phyloP scores from a whole-genome alignment of 345 rosid species.

The Isatis tinctoria region DNA sequence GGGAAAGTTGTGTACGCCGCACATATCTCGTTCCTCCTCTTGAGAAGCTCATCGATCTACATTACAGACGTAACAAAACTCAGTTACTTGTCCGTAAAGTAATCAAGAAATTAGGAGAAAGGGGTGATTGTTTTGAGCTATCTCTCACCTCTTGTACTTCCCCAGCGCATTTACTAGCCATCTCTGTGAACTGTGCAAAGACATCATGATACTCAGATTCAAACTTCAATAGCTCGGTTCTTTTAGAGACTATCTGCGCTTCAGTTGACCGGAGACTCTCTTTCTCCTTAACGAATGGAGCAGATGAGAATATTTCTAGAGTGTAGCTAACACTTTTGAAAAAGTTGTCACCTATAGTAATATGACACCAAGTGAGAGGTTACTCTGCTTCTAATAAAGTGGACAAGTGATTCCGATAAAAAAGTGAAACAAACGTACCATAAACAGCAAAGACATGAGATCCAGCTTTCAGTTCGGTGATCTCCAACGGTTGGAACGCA shows the following conservation, averaged over 20 bases:
- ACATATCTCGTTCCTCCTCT: conserved; percentile 72
- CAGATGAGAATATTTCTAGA: conserved; percentile 80
- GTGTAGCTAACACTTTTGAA: conserved; percentile 86
- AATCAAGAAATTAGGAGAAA: conserved; percentile 1
- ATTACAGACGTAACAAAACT: conserved; percentile 10
- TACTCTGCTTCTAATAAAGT: neutral
- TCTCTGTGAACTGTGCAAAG: conserved; percentile 79
- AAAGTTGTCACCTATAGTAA: conserved; percentile 75
- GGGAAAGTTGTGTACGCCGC: conserved; percentile 65
- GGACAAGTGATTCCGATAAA: neutral
- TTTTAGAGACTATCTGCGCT: conserved; percentile 71
- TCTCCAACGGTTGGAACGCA: conserved; percentile 95
- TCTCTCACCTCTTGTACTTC: conserved; percentile 75
- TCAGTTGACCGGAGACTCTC: conserved; percentile 74
- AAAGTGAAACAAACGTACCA: conserved; percentile 46
- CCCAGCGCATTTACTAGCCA: conserved; percentile 82
- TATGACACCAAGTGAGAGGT: conserved; percentile 6
- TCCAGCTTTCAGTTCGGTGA: conserved; percentile 81
- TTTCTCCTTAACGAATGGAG: conserved; percentile 67
- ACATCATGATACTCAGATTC: conserved; percentile 94
- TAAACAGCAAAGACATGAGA: conserved; percentile 86
- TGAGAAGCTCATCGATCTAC: conserved; percentile 86
- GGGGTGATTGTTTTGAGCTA: neutral
- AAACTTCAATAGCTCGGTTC: conserved; percentile 72
- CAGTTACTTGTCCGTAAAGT: neutral